Conservation (phyloP, 2,329 filamentous ascomycete genomes). For the Pestalotiopsis sp. region DNA sequence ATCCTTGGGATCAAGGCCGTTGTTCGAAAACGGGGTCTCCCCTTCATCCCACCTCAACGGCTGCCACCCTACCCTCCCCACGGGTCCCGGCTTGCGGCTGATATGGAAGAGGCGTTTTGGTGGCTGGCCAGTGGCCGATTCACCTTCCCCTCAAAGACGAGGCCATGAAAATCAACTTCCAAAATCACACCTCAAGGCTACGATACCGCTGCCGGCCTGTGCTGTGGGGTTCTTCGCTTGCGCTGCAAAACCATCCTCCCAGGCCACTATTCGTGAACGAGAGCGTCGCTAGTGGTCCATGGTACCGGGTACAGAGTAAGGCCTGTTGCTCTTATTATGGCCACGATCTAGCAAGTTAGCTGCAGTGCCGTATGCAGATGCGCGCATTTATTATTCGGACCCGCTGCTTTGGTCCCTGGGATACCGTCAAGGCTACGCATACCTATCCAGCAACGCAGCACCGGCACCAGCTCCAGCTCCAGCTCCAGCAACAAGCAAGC, state of each 20-base stretch:
- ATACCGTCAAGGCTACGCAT: background rate
- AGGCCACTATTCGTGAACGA: background rate
- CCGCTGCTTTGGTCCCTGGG: conserved; percentile 7
- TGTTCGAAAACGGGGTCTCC: background rate
- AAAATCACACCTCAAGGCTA: background rate
- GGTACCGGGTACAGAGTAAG: background rate
- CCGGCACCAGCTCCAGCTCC: background rate
- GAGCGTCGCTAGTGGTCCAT: too few species aligned
- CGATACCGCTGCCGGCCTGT: background rate
- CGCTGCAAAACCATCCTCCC: background rate
- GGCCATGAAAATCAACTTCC: background rate
- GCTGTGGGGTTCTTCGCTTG: background rate
- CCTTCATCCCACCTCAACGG: background rate
- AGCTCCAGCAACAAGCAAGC: background rate
- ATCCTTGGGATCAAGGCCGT: background rate
- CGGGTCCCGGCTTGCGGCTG: background rate
- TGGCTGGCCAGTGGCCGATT: too few species aligned
- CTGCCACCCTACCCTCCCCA: background rate
- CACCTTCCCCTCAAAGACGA: too few species aligned
- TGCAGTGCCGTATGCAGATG: conserved; percentile 5
- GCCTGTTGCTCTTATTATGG: background rate
- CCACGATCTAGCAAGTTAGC: background rate
- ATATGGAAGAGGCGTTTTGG: background rate
- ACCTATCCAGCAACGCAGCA: background rate
- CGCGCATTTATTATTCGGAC: conserved; percentile 10